Evolutionary conservation across 2,329 filamentous ascomycete genomes (phyloP), one percentile per base, ranked within the genome.

Genomic region (Septoria petroselini): DNA sequence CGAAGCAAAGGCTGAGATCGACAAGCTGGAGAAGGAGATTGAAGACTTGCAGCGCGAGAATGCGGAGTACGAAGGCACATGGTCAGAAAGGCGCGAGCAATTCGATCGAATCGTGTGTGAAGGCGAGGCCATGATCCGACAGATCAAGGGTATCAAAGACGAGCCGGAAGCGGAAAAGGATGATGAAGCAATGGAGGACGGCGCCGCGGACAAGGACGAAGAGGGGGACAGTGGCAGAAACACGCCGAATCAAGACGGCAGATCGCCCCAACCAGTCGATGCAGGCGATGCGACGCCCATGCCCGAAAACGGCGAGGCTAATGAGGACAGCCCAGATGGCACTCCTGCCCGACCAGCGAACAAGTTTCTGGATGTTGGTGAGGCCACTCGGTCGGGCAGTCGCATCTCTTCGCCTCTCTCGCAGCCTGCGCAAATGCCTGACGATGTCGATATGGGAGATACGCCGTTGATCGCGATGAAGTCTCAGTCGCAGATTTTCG

Each of bases 71-170:
- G 85, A 82, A 41, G 80, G 78, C 57, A 93, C 88, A 0, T 96
- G 91, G 91, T 76, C 80, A 34, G 90, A 95, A 70, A 79, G 91
- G 31, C 77, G 86, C 55, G 86, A 89, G 60, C 89, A 95, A 70
- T 95, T 96, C 69, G 87, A 85, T 50, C 80, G 82, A 48, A 91
- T 97, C 62, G 87, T 95, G 66, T 87, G 91, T 52, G 91, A 96
- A 73, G 89, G 89, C n/a, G 86, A 87, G 80, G 78, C 88, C 57
- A 78, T 97, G 68, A 77, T 91, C 50, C 79, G 88, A 41, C 77
- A 94, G 67, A 95, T 97, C 64, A 83, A 90, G 53, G 91, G 95
- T 64, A 91, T 96, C 75, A 95, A 95, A 72, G 91, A 95, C 68
- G 90, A 95, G 70, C 88, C 93, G 0, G 90, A 95, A 70, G 77